Evolutionary conservation across 1,139 yeast species (phyloP), one percentile per base, ranked within the genome.

Genomic region (Scheffersomyces insectosa): DNA sequence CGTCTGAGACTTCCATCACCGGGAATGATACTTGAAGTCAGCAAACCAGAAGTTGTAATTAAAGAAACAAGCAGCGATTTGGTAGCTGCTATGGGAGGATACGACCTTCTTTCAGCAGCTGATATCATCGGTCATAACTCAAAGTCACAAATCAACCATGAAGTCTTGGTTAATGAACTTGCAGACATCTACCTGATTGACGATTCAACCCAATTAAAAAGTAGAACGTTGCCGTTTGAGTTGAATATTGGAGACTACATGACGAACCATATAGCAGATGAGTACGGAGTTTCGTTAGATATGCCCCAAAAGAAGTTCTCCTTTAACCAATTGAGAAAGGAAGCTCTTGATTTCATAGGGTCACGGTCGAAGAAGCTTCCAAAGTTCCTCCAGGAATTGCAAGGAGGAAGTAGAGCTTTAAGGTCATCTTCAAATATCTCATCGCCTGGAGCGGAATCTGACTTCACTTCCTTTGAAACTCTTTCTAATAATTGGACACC

Each of bases 91-190:
- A 43, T 61, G 1, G 28, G 44, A 1, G 36, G 52, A 4, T 37
- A 66, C 3, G 82, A 79, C 8, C 33, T 61, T 1, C 47, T 63
- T 5, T 79, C 84, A 0, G 38, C 52, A 5, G 52, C 70, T 2
- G 83, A 80, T 52, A 49, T 73, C 2, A 54, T 79, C 10, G 55
- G 57, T 2, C 46, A 54, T 1, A 50, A 57, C 35, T 54, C 70
- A 10, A 50, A 49, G n/a, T 77, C 85, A 0, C 59, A 59, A 32
- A 49, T 79, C 11, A 55, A 55, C 3, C 77, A 75, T 43, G 70
- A 67, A 1, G 43, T 47, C 3, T 62, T 65, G 27, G 48, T 49
- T 2, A 73, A 77, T 40, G 77, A 79, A 43, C 62, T 72, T 31
- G 54, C 72, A 1, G 73, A 60, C 54, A 55, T 59, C 38, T 65